Conservation (phyloP, 2,329 filamentous ascomycete genomes). For the Bretziella fagacearum region DNA sequence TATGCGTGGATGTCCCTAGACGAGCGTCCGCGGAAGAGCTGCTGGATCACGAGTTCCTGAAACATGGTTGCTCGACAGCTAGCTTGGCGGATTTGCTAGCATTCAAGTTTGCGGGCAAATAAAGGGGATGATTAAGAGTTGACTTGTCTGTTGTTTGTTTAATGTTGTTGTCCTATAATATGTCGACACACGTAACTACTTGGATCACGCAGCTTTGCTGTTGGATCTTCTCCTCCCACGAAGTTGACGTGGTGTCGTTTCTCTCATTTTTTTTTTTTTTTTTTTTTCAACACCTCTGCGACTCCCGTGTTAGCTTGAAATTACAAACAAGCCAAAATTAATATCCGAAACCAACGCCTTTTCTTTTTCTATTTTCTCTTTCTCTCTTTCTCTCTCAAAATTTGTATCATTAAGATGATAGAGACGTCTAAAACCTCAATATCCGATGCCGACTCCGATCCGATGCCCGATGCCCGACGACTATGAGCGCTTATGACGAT, state of each 20-base stretch:
- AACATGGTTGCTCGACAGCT: constrained; percentile 68
- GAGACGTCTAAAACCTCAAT: too few relatives aligned
- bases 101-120: constrained; percentile 63
- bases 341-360: neutral
- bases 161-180: neutral
- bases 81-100: constrained; percentile 76
- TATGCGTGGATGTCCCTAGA: constrained; percentile 92
- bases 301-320: neutral
- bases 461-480: too few relatives aligned
- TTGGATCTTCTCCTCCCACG: too few relatives aligned
- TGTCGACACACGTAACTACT: too few relatives aligned
- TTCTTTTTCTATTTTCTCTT: neutral
- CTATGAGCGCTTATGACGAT: too few relatives aligned
- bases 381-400: neutral
- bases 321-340: neutral
- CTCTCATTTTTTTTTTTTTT: too few relatives aligned
- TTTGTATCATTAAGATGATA: neutral
- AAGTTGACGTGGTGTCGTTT: too few relatives aligned
- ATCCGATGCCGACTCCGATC: too few relatives aligned
- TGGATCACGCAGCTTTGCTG: too few relatives aligned
- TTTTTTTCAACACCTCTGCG: neutral
- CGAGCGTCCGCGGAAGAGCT: constrained; percentile 83
- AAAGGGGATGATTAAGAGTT: constrained; percentile 18
- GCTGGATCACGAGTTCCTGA: constrained; percentile 81
- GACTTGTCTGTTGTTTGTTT: neutral